These are phyloP conservation scores for Pythium dissimile DNA, from an alignment of 352 stramenopile genomes.

Conservation along the genomic window DNA sequence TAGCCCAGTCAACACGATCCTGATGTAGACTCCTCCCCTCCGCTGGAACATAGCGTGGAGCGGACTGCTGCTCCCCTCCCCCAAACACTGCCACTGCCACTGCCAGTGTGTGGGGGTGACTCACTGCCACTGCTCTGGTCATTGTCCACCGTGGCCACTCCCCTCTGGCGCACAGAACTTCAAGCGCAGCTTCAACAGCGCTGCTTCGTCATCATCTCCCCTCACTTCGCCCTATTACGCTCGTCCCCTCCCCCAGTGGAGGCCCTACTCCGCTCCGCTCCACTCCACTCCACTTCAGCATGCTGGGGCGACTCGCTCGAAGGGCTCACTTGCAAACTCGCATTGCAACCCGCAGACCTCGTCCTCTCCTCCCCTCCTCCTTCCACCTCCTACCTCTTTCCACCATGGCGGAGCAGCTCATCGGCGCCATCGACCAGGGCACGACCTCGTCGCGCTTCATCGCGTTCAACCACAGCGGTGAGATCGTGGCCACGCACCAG, in stretches of 20 bases:
- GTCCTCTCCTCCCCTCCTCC: not conserved
- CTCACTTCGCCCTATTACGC: not conserved
- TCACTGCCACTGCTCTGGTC: not conserved
- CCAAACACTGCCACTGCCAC: no score
- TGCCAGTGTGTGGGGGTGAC: not conserved
- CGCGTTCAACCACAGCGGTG: conserved; percentile 88
- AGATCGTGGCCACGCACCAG: conserved; percentile 90
- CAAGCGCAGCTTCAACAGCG: conserved; percentile 20
- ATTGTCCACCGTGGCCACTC: conserved; percentile 5
- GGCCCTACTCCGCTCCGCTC: not conserved
- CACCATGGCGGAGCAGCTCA: conserved; percentile 41
- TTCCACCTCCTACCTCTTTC: conserved; percentile 3
- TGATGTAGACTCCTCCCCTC: not conserved
- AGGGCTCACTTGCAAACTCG: conserved; percentile 19
- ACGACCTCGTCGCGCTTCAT: conserved; percentile 97
- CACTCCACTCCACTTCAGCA: not conserved
- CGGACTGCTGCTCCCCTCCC: not conserved
- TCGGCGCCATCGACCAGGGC: conserved; percentile 95
- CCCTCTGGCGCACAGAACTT: conserved; percentile 2
- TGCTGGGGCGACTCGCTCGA: not conserved
- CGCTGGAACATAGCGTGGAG: not conserved
- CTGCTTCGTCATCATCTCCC: conserved; percentile 16
- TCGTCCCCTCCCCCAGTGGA: not conserved
- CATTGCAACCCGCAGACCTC: conserved; percentile 6
- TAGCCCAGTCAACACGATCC: not conserved